These are phyloP conservation scores for Tilletia setariae DNA, from an alignment of 1,284 basidiomycete genomes.

Conservation along the genomic window DNA sequence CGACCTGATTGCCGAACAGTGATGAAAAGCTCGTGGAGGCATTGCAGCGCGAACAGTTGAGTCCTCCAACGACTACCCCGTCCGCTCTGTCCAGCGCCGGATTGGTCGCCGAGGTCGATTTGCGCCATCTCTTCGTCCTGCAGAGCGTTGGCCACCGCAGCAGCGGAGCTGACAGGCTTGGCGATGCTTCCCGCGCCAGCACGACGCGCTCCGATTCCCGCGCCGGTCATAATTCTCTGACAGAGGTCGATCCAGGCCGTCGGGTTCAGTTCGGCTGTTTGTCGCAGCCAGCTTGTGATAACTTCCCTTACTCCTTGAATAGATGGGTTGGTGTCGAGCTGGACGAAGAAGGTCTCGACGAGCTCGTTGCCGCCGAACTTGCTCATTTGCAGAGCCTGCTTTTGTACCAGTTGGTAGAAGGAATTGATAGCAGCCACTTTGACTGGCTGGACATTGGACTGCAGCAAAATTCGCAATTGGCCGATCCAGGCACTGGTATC, in stretches of 20 bases:
- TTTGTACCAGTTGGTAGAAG: conserved; percentile 93
- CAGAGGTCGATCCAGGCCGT: conserved; percentile 98
- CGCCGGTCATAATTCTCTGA: conserved; percentile 85
- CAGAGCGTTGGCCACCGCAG: conserved; percentile 19
- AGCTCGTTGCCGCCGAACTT: conserved; percentile 87
- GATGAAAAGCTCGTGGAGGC: conserved; percentile 82
- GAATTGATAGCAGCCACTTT: conserved; percentile 93
- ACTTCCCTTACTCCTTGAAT: conserved; percentile 92
- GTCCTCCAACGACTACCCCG: conserved; percentile 75
- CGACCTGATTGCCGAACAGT: conserved; percentile 69
- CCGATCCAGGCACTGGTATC: conserved; percentile 41
- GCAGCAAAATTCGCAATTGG: conserved; percentile 34
- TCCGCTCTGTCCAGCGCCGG: conserved; percentile 22
- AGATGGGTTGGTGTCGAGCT: conserved; percentile 88
- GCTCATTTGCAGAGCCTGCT: conserved; percentile 86
- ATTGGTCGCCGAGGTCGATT: conserved; percentile 56
- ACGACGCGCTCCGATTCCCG: conserved; percentile 28
- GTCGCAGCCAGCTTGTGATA: conserved; percentile 89
- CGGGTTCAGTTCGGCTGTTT: conserved; percentile 87
- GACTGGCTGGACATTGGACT: conserved; percentile 63
- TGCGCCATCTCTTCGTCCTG: conserved; percentile 89
- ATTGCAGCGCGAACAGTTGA: conserved; percentile 88
- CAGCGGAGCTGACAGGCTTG: conserved; percentile 46
- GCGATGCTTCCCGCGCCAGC: conserved; percentile 63
- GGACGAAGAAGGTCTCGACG: conserved; percentile 88